A percentile compares a stretch with the other conserved stretches of the same genome.
Conservation (phyloP, 1,284 basidiomycete species). For the Microbotryum silenes-acaulis region DNA sequence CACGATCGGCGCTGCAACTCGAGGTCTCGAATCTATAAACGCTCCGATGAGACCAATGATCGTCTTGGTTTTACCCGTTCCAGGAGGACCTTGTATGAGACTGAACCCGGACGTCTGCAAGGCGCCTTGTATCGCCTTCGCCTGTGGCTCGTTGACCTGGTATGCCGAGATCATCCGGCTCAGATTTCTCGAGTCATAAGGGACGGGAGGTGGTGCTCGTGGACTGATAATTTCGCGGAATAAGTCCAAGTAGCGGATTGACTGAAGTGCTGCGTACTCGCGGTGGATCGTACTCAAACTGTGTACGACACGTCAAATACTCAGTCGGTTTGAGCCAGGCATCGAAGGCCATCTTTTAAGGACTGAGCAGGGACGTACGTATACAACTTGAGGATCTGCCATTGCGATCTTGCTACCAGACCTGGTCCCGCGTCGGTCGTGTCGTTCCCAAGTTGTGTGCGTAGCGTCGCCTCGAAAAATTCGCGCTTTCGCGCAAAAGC, state of each 20-base stretch:
- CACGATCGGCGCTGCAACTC: slow-evolving; percentile 19
- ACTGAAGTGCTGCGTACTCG: slow-evolving; percentile 81
- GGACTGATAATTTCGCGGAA: slow-evolving; percentile 63
- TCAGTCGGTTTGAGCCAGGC: not conserved
- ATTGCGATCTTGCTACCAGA: slow-evolving; percentile 54
- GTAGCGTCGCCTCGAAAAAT: slow-evolving; percentile 46
- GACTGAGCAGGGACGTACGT: slow-evolving; percentile 50
- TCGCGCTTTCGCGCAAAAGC: slow-evolving; percentile 52
- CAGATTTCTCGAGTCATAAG: slow-evolving; percentile 53
- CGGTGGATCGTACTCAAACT: slow-evolving; percentile 86
- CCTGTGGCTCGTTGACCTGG: slow-evolving; percentile 88
- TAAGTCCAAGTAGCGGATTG: slow-evolving; percentile 74
- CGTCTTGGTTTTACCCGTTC: slow-evolving; percentile 97
- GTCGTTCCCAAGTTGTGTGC: slow-evolving; percentile 44
- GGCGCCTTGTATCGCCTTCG: slow-evolving; percentile 73
- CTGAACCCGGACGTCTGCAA: slow-evolving; percentile 69
- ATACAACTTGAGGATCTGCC: slow-evolving; percentile 72
- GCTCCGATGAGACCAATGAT: slow-evolving; percentile 89
- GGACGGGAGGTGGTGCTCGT: slow-evolving; percentile 47
- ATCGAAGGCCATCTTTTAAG: not conserved
- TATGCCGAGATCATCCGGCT: slow-evolving; percentile 61
- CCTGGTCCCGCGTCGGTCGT: slow-evolving; percentile 37
- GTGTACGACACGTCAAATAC: slow-evolving; percentile 7
- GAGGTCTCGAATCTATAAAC: slow-evolving; percentile 49
- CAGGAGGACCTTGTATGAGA: slow-evolving; percentile 97